These are phyloP conservation scores for Rhynchosporium agropyri DNA, from an alignment of 2,329 filamentous ascomycete genomes.

Conservation along the genomic window DNA sequence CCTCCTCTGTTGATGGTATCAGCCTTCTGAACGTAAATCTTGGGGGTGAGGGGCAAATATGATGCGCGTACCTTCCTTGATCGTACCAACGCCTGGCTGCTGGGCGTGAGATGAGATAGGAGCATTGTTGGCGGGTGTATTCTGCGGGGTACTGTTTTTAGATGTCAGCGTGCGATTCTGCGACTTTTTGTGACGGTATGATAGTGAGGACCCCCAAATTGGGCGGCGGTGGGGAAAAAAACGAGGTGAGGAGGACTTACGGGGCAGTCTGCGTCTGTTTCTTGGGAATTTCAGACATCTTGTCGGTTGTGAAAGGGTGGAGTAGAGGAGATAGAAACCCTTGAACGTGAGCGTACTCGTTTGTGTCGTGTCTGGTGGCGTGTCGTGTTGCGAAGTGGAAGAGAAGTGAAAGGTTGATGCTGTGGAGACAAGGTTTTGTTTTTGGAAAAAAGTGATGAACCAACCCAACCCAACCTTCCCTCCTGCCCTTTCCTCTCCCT, in stretches of 20 bases:
- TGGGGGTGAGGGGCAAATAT: conserved; percentile 37
- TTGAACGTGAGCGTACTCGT: not conserved
- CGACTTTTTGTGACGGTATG: not conserved
- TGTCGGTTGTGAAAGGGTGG: conserved; percentile 23
- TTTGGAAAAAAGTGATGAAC: not conserved
- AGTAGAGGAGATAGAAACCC: not conserved
- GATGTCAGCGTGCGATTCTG: conserved; percentile 28
- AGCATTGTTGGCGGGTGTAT: conserved; percentile 93
- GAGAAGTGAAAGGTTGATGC: not conserved
- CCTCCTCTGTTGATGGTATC: conserved; percentile 66
- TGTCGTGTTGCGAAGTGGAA: too few relatives aligned
- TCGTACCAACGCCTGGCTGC: conserved; percentile 90
- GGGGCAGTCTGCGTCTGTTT: conserved; percentile 62
- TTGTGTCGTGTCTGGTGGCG: conserved; percentile 6
- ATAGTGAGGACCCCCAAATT: not conserved
- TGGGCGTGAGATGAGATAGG: conserved; percentile 97
- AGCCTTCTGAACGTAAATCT: conserved; percentile 33
- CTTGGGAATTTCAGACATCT: conserved; percentile 67
- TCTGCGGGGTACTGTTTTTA: conserved; percentile 84
- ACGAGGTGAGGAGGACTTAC: conserved; percentile 51
- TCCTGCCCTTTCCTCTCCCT: too few relatives aligned
- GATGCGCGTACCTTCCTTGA: conserved; percentile 83
- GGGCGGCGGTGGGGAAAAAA: conserved; percentile 18
- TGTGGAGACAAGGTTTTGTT: not conserved
- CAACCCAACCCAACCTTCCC: too few relatives aligned